Conservation (phyloP, 306 rosid genomes). For the Echinosophora koreensis region DNA sequence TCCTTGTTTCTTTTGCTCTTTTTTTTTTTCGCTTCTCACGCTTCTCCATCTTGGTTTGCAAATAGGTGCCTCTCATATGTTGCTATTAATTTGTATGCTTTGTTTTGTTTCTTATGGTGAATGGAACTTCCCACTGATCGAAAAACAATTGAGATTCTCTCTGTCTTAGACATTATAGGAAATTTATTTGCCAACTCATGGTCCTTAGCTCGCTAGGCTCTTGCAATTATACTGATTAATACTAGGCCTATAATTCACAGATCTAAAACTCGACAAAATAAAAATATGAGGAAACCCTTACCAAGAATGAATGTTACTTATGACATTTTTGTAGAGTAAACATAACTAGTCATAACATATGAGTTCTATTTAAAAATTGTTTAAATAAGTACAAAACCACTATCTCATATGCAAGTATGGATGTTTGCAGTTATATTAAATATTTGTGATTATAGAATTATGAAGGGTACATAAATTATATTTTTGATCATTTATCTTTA, state of each 20-base stretch:
- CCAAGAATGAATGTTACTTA: too few species aligned
- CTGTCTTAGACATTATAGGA: background rate
- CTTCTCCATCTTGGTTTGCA: conserved; percentile 1
- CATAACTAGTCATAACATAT: too few species aligned
- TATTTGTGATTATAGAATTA: too few species aligned
- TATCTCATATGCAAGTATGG: too few species aligned
- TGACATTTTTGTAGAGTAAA: too few species aligned
- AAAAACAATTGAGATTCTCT: background rate
- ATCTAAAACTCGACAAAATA: too few species aligned
- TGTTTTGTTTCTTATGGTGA: background rate
- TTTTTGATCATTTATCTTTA: too few species aligned
- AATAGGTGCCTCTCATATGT: background rate
- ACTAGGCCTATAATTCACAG: background rate
- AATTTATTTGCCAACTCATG: background rate
- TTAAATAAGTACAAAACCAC: too few species aligned
- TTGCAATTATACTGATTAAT: background rate
- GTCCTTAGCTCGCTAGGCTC: background rate
- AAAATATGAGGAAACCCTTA: too few species aligned
- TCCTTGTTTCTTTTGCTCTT: conserved; percentile 14
- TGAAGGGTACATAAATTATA: too few species aligned
- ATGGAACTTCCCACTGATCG: background rate
- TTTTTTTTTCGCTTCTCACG: background rate
- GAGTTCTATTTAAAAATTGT: too few species aligned
- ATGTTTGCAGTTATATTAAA: too few species aligned
- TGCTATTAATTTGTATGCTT: background rate